Conservation (phyloP, 306 rosid genomes). For the Dryas alaskensis region DNA sequence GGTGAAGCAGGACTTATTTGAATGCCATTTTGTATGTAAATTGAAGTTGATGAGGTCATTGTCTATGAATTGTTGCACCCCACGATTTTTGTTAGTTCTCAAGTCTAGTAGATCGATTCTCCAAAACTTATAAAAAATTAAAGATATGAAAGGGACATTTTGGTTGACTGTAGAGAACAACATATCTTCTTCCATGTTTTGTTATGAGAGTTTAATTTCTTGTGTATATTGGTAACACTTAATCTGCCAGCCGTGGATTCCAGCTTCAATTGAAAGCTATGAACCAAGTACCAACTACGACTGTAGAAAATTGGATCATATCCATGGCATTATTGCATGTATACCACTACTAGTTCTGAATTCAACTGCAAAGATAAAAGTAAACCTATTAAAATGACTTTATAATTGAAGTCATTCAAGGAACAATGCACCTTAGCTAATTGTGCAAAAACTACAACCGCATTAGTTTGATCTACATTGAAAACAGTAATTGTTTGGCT, state of each 20-base stretch:
- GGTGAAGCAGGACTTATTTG: slow-evolving; percentile 25
- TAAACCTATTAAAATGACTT: not conserved
- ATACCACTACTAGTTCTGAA: not conserved
- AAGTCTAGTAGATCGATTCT: slow-evolving; percentile 17
- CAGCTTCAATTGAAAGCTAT: slow-evolving; percentile 44
- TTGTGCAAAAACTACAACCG: too few species aligned
- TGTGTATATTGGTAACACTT: slow-evolving; percentile 18
- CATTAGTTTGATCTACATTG: not conserved
- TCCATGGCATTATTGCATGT: not conserved
- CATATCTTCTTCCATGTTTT: slow-evolving; percentile 38
- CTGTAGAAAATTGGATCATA: slow-evolving; percentile 15
- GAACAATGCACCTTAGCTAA: too few species aligned
- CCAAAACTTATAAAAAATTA: slow-evolving; percentile 26
- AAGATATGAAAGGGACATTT: slow-evolving; percentile 46
- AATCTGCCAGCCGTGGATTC: slow-evolving; percentile 36
- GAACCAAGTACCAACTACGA: slow-evolving; percentile 46
- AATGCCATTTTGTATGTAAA: slow-evolving; percentile 35
- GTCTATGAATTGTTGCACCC: slow-evolving; percentile 42
- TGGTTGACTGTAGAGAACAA: slow-evolving; percentile 46
- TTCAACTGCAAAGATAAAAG: not conserved
- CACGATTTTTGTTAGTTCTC: slow-evolving; percentile 60
- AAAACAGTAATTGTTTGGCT: not conserved
- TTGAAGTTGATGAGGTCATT: slow-evolving; percentile 37
- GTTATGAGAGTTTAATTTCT: slow-evolving; percentile 21
- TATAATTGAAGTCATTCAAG: too few species aligned